Conservation (phyloP, 2,329 filamentous ascomycete genomes). For the Lachnellula arida region DNA sequence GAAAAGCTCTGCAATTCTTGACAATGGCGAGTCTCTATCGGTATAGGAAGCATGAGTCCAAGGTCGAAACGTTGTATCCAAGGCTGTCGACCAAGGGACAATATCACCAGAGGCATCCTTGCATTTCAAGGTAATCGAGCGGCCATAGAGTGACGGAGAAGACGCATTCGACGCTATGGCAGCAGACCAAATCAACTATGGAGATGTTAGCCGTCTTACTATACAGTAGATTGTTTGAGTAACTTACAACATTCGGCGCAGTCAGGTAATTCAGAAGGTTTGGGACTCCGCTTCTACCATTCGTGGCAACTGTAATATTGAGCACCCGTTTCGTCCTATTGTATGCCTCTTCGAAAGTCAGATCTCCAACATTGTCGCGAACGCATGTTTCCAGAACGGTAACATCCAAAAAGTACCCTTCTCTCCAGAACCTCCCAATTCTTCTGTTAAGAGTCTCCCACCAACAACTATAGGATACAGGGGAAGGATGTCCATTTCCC, state of each 20-base stretch:
- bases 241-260: constrained; percentile 81
- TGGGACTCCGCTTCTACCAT: constrained; percentile 69
- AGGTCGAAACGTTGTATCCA: constrained; percentile 48
- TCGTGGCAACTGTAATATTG: constrained; percentile 85
- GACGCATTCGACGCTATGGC: constrained; percentile 54
- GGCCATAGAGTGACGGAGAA: constrained; percentile 44
- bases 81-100: constrained; percentile 50
- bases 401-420: constrained; percentile 82
- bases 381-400: constrained; percentile 80
- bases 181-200: constrained; percentile 55
- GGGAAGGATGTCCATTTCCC: constrained; percentile 30
- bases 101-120: constrained; percentile 58
- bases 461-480: constrained; percentile 35
- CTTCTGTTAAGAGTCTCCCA: constrained; percentile 62
- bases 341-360: constrained; percentile 93
- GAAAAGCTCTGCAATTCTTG: constrained; percentile 60
- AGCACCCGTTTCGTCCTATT: constrained; percentile 77
- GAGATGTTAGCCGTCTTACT: background rate
- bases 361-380: constrained; percentile 75
- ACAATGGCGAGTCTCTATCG: constrained; percentile 54
- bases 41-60: constrained; percentile 51
- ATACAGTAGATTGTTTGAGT: background rate
- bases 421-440: constrained; percentile 61
- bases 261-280: constrained; percentile 89
- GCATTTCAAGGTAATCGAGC: constrained; percentile 51